phyloP scores from a whole-genome alignment of 2,329 filamentous ascomycete genomes.

The Cladosporium cucumerinum region DNA sequence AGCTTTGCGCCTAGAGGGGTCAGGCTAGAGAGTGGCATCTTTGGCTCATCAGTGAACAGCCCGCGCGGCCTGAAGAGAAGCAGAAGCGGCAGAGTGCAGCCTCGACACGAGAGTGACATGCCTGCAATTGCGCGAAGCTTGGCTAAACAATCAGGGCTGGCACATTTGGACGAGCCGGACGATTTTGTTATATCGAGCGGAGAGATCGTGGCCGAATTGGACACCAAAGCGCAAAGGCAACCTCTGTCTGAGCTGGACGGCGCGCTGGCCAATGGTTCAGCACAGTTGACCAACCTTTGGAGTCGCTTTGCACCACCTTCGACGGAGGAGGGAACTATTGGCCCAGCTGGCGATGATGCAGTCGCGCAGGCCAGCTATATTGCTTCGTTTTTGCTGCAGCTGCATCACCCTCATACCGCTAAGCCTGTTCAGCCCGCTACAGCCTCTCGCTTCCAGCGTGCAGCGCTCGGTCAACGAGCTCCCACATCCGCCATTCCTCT shows the following conservation, averaged over 20 bases:
- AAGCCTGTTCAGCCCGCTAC: constrained; percentile 20
- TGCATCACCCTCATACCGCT: constrained; percentile 65
- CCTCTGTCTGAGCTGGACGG: constrained; percentile 31
- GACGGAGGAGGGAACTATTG: constrained; percentile 33
- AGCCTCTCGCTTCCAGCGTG: constrained; percentile 14
- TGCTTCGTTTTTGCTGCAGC: constrained; percentile 71
- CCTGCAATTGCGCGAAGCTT: constrained; percentile 69
- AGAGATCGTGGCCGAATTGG: constrained; percentile 53
- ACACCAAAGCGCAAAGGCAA: constrained; percentile 33
- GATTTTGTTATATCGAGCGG: constrained; percentile 74
- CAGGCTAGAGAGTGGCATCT: constrained; percentile 16
- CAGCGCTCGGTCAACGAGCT: constrained; percentile 9
- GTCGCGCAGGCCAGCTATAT: constrained; percentile 74
- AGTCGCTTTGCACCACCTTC: constrained; percentile 17
- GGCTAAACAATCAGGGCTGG: constrained; percentile 53
- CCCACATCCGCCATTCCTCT: constrained; percentile 47
- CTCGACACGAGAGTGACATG: constrained; percentile 60
- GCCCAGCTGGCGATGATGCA: constrained; percentile 51
- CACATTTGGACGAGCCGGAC: constrained; percentile 65
- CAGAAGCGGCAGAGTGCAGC: constrained; percentile 36
- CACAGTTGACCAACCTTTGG: constrained; percentile 22
- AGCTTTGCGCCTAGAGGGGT: constrained; percentile 18
- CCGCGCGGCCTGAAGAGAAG: constrained; percentile 39
- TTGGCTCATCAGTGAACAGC: constrained; percentile 24
- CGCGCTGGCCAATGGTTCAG: constrained; percentile 28